Percentiles rank a stretch among this genome's conserved stretches.
Evolutionary conservation across 805 yeast genomes (phyloP).

Genomic region (Myxozyma kluyveri): DNA sequence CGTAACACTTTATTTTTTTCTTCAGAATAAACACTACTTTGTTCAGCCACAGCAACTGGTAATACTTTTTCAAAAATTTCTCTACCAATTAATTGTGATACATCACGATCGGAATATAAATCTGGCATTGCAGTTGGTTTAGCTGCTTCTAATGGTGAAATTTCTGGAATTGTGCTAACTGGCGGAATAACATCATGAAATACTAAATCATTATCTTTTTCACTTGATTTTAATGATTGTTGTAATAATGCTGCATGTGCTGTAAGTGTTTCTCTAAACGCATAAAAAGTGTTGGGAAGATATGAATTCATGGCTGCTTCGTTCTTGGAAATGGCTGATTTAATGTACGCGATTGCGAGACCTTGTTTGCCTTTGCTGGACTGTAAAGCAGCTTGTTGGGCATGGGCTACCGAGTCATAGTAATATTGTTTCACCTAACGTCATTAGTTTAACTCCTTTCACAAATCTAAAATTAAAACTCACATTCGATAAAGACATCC

Average conservation of each 20-base stretch:
- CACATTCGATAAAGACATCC: conserved; percentile 56
- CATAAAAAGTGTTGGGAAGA: conserved; percentile 30
- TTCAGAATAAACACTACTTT: conserved; percentile 83
- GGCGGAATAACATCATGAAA: conserved; percentile 77
- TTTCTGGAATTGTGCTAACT: conserved; percentile 55
- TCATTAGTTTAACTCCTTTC: background rate
- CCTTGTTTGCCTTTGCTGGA: conserved; percentile 66
- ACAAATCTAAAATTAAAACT: conserved; percentile 37
- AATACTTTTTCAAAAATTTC: conserved; percentile 75
- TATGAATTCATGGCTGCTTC: conserved; percentile 32
- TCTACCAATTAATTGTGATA: conserved; percentile 48
- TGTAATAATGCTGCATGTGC: conserved; percentile 32
- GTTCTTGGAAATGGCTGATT: conserved; percentile 45
- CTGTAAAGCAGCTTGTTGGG: conserved; percentile 41
- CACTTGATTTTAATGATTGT: conserved; percentile 44
- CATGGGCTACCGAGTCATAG: conserved; percentile 53
- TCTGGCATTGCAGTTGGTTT: conserved; percentile 52
- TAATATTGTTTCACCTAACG: conserved; percentile 46
- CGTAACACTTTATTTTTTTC: conserved; percentile 77
- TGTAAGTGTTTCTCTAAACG: conserved; percentile 30
- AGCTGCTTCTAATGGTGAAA: conserved; percentile 68
- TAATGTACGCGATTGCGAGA: conserved; percentile 65
- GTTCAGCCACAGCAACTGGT: conserved; percentile 84
- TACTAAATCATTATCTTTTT: conserved; percentile 84
- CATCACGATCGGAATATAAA: conserved; percentile 45